These are phyloP conservation scores for Leccinum barrowsii DNA, from an alignment of 768 basidiomycete species.

Conservation along the genomic window DNA sequence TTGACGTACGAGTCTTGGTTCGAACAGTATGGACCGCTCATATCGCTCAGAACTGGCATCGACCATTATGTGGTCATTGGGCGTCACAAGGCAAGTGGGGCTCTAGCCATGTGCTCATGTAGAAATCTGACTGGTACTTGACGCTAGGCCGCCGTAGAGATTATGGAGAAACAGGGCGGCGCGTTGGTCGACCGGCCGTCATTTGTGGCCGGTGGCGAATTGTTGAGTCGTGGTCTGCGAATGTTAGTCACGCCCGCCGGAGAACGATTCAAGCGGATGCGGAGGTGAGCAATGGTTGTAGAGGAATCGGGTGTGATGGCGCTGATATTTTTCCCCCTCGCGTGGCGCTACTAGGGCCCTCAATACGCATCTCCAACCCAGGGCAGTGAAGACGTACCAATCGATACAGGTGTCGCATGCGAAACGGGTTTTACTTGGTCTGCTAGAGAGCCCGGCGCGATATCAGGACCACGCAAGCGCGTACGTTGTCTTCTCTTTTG, in stretches of 20 bases:
- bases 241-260: constrained; percentile 47
- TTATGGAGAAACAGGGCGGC: constrained; percentile 59
- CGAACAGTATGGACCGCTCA: constrained; percentile 53
- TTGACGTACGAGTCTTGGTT: constrained; percentile 47
- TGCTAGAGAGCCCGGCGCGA: constrained; percentile 11
- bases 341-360: constrained; percentile 40
- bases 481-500: constrained; percentile 35
- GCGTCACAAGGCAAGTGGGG: constrained; percentile 12
- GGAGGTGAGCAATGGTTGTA: constrained; percentile 36
- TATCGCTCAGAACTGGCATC: constrained; percentile 46
- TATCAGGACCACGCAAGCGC: constrained; percentile 26
- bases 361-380: constrained; percentile 51
- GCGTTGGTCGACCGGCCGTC: constrained; percentile 24
- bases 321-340: neutral
- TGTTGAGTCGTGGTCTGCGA: constrained; percentile 51
- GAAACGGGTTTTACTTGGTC: constrained; percentile 7
- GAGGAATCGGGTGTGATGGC: too few relatives aligned
- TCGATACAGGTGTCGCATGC: constrained; percentile 40
- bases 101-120: neutral
- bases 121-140: neutral
- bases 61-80: constrained; percentile 18
- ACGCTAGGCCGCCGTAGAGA: constrained; percentile 49
- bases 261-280: constrained; percentile 52
- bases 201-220: constrained; percentile 46
- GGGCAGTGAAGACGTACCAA: constrained; percentile 41